phyloP scores from a whole-genome alignment of 345 rosid species.

The Ceriops zippeliana region DNA sequence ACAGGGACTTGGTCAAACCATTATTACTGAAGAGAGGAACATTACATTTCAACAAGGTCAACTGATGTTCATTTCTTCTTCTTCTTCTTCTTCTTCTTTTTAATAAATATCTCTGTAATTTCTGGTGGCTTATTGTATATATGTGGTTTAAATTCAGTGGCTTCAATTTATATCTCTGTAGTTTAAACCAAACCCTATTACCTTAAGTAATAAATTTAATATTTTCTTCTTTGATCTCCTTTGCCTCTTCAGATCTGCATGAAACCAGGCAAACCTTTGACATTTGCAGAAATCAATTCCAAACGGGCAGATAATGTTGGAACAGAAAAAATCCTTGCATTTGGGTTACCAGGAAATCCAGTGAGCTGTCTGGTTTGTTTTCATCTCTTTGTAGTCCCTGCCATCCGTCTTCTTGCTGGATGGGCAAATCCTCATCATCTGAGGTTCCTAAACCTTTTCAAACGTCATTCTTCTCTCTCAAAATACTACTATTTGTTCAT shows the following conservation, averaged over 20 bases:
- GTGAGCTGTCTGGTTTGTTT: constrained; percentile 93
- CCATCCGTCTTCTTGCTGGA: constrained; percentile 77
- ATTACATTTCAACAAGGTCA: constrained; percentile 72
- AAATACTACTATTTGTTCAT: not conserved
- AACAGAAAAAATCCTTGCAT: constrained; percentile 62
- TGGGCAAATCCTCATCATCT: constrained; percentile 68
- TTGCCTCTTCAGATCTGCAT: constrained; percentile 63
- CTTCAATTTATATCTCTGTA: not conserved
- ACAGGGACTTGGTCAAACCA: constrained; percentile 89
- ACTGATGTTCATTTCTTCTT: not conserved
- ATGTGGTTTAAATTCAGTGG: not conserved
- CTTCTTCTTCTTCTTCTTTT: not conserved
- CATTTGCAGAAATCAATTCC: constrained; percentile 65
- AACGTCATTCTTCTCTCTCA: constrained; percentile 5
- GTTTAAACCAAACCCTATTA: not conserved
- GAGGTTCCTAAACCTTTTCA: constrained; percentile 51
- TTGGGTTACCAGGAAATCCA: constrained; percentile 98
- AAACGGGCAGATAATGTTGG: constrained; percentile 32
- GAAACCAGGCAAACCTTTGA: constrained; percentile 95
- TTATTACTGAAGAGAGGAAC: constrained; percentile 69
- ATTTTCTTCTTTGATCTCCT: not conserved
- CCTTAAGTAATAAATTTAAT: constrained; percentile 5
- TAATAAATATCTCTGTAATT: not conserved
- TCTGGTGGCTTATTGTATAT: not conserved
- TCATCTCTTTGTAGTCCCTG: constrained; percentile 78